Base-by-base conservation (phyloP, 495 filamentous ascomycete species). In the Tirmania nivea region DNA sequence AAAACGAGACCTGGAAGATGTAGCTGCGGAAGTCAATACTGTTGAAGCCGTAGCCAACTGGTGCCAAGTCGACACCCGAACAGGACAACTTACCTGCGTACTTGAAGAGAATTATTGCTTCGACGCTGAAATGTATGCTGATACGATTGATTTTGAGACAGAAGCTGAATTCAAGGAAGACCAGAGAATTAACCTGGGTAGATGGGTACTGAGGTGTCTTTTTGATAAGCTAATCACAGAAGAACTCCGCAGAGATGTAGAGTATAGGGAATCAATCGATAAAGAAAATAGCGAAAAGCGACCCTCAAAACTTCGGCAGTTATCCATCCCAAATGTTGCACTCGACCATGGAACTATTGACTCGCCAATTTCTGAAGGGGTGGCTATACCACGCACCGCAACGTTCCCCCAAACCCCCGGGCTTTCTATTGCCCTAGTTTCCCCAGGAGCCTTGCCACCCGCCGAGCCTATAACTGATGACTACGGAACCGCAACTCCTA, bases 91-190 rank as follows among this genome's bases (percentile, higher is more conserved):
- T 54, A 86, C 86, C 3, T 88, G 92, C 31, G 81, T 94, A 11
- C 66, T 97, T 17, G 90, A 96, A 59, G 84, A 87, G 48, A 93
- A 90, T 60, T 87, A 90, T 56, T 96, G 90, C 64, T 97, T 97
- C 60, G 92, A 96, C 67, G 92, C 88, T 37, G 90, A 97, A 64
- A 82, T 92, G 69, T 97, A 97, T 64, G 88, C 87, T 0, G 90
- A 96, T 63, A 86, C 95, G 63, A 68, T 86, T 10, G 68, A 77
- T 14, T 53, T 89, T 49, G 73, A 80, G 17, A 82, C 92, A 57
- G 70, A 75, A 12, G 69, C 81, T 19, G 81, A 88, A 14, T 92
- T 93, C 60, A 74, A 81, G 48, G 88, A 95, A 57, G 90, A 97
- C 61, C 92, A 97, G 70, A 78, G 90, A 70, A 86, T 97, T 63